These are phyloP conservation scores for Trematosphaeria pertusa DNA, from an alignment of 2,329 filamentous ascomycete genomes.

Conservation along the genomic window DNA sequence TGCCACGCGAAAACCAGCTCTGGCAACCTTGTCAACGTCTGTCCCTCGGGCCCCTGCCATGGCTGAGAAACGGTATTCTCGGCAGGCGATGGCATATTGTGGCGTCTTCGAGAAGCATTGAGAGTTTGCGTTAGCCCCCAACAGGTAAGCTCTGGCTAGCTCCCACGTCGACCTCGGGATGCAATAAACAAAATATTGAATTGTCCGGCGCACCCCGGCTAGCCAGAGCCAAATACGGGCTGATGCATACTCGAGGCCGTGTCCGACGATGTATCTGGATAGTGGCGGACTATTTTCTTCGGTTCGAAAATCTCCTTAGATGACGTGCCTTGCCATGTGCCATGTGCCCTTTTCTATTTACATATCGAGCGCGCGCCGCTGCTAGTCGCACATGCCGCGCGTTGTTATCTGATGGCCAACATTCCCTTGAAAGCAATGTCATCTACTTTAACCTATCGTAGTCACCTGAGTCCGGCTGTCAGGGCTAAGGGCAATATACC, in stretches of 20 bases:
- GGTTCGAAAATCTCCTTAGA: conserved; percentile 35
- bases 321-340: conserved; percentile 37
- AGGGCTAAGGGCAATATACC: too few species aligned
- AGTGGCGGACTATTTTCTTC: conserved; percentile 26
- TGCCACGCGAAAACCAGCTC: too few species aligned
- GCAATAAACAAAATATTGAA: conserved; percentile 23
- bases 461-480: too few species aligned
- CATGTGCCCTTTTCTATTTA: neutral
- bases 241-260: conserved; percentile 16
- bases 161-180: conserved; percentile 1
- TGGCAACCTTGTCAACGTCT: too few species aligned
- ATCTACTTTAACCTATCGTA: too few species aligned
- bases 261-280: conserved; percentile 20
- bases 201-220: conserved; percentile 11
- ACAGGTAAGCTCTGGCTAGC: conserved; percentile 10
- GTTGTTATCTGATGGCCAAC: neutral
- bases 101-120: conserved; percentile 40
- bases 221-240: conserved; percentile 6
- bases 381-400: conserved; percentile 12
- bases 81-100: conserved; percentile 19
- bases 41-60: conserved; percentile 14
- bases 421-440: too few species aligned
- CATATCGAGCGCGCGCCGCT: conserved; percentile 4
- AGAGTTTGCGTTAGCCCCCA: conserved; percentile 16
- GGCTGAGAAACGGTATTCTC: conserved; percentile 11